Evolutionary conservation across 2,329 filamentous ascomycete genomes (phyloP), one percentile per base, ranked within the genome.

Genomic region (Thelonectria discophora): DNA sequence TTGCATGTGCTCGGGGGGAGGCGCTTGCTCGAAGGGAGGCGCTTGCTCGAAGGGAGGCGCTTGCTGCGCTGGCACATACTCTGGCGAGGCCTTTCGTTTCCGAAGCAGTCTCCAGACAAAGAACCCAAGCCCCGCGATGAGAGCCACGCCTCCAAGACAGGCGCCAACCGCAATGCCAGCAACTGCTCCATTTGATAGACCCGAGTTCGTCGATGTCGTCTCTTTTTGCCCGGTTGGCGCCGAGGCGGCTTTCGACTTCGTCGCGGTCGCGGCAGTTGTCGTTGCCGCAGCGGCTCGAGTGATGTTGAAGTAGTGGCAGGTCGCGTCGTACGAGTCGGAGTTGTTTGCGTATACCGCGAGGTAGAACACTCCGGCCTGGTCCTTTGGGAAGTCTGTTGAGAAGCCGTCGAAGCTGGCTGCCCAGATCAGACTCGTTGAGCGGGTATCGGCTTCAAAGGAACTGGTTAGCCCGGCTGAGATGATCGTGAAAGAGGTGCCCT

Each of bases 281-380:
- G 49, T 42, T 27, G 17, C 17, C n/a, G 17, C 15, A 18, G 32
- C 11, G 7, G 34, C 18, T 17, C 9, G 8, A 15, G 49, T 40
- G 17, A 52, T 37, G 13, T 52, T 52, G 15, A 52, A 52, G 49
- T 52, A 40, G 49, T 52, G 49, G 13, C 18, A 42, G 21, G 37
- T 24, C 11, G 17, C 15, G 5, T 40, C 37, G 5, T 8, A n/a
- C 8, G 34, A 42, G 20, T 24, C 18, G 9, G 17, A 24, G 24
- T 20, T 20, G 20, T 10, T 15, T 9, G 30, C 11, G 24, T 40
- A 52, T n/a, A 52, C 11, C 15, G 34, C 18, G 17, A 52, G 20
- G 18, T 52, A 52, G 34, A 52, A 42, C 6, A 52, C 18, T 7
- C 30, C 34, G 34, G 11, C 21, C n/a, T 52, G 30, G n/a, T 18